Evolutionary conservation across 805 yeast genomes (phyloP), one percentile per base, ranked within the genome.

Genomic region (Ogataea pignaliae): DNA sequence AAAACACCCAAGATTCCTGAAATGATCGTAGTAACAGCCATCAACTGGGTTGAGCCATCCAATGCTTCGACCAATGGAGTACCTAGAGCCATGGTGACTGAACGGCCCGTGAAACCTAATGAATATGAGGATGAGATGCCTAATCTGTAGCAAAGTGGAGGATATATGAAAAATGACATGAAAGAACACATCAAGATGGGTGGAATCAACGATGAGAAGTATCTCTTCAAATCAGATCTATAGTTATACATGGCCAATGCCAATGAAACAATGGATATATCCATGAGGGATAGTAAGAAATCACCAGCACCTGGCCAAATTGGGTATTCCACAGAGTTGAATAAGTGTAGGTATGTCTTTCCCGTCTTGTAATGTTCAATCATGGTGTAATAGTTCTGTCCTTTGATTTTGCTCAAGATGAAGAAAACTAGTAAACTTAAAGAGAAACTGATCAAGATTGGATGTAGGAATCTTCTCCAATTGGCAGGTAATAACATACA

Each of bases 241-340:
- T 84, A 85, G 9, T 84, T 76, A 61, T 75, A 86, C 88, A 86
- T 83, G 3, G 95, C 89, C 40, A 86, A 64, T 17, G 90, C 76
- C 36, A 86, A 68, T 1, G 91, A 77, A 1, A 84, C 89, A 61
- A 86, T 86, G 2, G 88, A 78, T 9, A 84, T 74, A 55, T 85
- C 93, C 84, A 86, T 81, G 51, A 85, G 61, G 0, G 89, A 75
- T 6, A 81, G 60, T 34, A 86, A 70, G 14, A 86, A 69, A 57
- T 86, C 95, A 2, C 95, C 95, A 12, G 90, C 86, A 0, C 95
- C 95, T 1, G 95, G 93, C 75, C 79, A 74, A 16, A 62, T 57
- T 3, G 59, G 52, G 42, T 56, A 53, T 3, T 59, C 54, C 17
- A 63, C 48, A 21, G 65, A 60, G 52, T 73, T 73, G 60, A 84